Conservation (phyloP, 768 basidiomycete genomes). For the Lenzites betulinus region DNA sequence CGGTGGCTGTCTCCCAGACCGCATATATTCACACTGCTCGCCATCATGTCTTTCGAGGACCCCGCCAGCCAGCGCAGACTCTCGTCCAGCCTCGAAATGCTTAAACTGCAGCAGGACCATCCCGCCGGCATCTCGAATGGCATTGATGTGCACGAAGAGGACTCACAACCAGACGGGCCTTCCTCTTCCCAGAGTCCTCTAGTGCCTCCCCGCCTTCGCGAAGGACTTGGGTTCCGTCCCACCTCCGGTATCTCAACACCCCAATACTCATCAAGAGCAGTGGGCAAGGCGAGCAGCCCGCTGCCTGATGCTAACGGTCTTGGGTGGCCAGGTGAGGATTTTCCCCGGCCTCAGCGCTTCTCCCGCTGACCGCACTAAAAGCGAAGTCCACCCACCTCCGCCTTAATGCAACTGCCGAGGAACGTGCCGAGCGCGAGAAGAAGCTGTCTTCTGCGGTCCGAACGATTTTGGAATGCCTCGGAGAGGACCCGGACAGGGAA, state of each 20-base stretch:
- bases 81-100: constrained; percentile 48
- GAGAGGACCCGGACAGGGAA: constrained; percentile 96
- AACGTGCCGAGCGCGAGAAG: constrained; percentile 70
- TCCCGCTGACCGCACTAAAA: constrained; percentile 35
- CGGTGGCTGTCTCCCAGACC: background rate
- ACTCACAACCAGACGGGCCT: background rate
- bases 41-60: constrained; percentile 28
- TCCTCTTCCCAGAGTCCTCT: constrained; percentile 13
- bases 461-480: constrained; percentile 93
- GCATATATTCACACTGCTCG: background rate
- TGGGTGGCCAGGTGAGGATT: constrained; percentile 82
- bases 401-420: constrained; percentile 75
- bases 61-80: constrained; percentile 40
- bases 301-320: constrained; percentile 68
- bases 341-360: constrained; percentile 2
- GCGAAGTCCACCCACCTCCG: constrained; percentile 90
- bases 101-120: constrained; percentile 36
- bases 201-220: constrained; percentile 46
- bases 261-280: constrained; percentile 37
- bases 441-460: constrained; percentile 84
- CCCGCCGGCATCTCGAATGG: constrained; percentile 3
- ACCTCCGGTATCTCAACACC: constrained; percentile 71
- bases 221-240: constrained; percentile 82
- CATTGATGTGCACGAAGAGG: constrained; percentile 13
- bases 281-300: constrained; percentile 33